phyloP scores from a whole-genome alignment of 1,284 basidiomycete genomes.

The Schizophyllum commune region DNA sequence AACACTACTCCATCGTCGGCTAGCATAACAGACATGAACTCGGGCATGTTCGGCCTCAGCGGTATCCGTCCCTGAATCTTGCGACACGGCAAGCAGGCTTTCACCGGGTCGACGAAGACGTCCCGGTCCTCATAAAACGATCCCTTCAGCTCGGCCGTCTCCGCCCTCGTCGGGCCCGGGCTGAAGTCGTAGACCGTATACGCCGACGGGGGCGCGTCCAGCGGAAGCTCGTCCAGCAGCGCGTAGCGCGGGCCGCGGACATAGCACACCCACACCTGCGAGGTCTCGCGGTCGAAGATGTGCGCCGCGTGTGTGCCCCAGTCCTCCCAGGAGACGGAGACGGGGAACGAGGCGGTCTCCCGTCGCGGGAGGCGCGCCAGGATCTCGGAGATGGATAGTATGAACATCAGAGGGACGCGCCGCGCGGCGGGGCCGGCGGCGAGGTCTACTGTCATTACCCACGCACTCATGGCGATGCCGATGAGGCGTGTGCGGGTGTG shows the following conservation, averaged over 20 bases:
- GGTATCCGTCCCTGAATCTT: neutral
- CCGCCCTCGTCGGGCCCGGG: no score
- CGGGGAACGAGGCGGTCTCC: neutral
- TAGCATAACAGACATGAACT: neutral
- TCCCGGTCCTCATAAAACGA: neutral
- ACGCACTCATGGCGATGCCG: constrained; percentile 7
- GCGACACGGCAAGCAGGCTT: neutral
- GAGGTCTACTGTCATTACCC: neutral
- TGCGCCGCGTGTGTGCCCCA: constrained; percentile 9
- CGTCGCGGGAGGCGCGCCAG: constrained; percentile 1
- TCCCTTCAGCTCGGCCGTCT: neutral
- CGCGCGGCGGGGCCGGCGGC: neutral
- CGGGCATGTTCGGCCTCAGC: neutral
- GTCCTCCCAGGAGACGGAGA: constrained; percentile 3
- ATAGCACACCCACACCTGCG: constrained; percentile 11
- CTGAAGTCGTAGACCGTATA: neutral
- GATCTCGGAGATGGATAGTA: constrained; percentile 7
- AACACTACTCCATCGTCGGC: neutral
- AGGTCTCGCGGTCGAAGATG: constrained; percentile 4
- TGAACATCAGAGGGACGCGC: constrained; percentile 9
- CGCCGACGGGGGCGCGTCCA: no score
- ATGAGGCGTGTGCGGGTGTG: constrained; percentile 7
- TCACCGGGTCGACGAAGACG: neutral
- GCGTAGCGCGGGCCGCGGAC: constrained; percentile 9
- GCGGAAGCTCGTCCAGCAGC: neutral